Conservation (phyloP, 345 rosid species). For the Murraya koenigii region DNA sequence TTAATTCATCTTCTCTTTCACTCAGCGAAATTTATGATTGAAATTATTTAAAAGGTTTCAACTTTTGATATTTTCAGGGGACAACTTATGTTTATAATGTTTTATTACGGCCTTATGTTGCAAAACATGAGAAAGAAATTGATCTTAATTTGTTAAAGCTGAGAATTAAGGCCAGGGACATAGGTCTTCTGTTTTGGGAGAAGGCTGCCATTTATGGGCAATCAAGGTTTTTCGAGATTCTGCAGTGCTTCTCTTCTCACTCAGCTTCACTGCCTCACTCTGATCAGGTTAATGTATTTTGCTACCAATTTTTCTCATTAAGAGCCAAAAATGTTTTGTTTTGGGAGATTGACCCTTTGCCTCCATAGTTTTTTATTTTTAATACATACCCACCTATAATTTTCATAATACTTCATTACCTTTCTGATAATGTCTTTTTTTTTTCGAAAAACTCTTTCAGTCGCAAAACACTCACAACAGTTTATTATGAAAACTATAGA, state of each 20-base stretch:
- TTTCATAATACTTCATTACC: too few relatives aligned
- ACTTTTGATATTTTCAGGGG: conserved; percentile 38
- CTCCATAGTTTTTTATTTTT: too few relatives aligned
- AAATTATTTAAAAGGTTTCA: neutral
- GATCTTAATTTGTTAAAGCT: conserved; percentile 58
- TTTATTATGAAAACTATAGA: too few relatives aligned
- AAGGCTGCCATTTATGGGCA: conserved; percentile 58
- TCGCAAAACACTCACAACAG: too few relatives aligned
- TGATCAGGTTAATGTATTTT: conserved; percentile 35
- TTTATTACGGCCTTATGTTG: conserved; percentile 46
- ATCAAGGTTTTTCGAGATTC: conserved; percentile 44
- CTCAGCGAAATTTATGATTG: neutral
- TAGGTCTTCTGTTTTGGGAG: conserved; percentile 49
- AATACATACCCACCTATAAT: too few relatives aligned
- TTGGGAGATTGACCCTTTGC: neutral
- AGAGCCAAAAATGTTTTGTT: too few relatives aligned
- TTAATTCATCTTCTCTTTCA: neutral
- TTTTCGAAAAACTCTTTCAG: too few relatives aligned
- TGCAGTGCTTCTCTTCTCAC: conserved; percentile 54
- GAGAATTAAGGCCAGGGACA: conserved; percentile 49
- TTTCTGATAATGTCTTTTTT: too few relatives aligned
- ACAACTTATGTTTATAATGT: conserved; percentile 53
- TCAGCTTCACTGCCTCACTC: conserved; percentile 33
- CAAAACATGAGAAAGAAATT: conserved; percentile 63
- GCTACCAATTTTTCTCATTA: too few relatives aligned